These are phyloP conservation scores for Vinca minor DNA, from an alignment of 257 asterid species.

Conservation along the genomic window DNA sequence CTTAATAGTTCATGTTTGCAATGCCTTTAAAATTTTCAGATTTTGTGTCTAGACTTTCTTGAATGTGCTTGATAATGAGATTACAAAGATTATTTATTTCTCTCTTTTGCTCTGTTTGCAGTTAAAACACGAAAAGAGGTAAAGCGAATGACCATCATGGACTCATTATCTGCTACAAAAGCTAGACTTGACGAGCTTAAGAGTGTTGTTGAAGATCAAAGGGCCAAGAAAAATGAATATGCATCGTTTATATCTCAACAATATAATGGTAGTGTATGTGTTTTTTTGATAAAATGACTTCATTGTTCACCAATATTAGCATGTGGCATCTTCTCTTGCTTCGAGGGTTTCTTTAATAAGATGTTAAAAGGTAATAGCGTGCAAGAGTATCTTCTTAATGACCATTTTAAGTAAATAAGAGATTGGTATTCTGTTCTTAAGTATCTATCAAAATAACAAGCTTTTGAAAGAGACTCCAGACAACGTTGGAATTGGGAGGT, in stretches of 20 bases:
- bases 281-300: constrained; percentile 11
- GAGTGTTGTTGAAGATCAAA: constrained; percentile 51
- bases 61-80: not conserved
- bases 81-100: not conserved
- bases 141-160: constrained; percentile 47
- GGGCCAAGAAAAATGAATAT: constrained; percentile 60
- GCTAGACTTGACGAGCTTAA: constrained; percentile 57
- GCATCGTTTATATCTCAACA: constrained; percentile 70
- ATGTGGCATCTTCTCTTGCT: not conserved
- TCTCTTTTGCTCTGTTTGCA: constrained; percentile 11
- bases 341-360: not conserved
- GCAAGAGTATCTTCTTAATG: not conserved
- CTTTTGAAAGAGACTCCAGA: not conserved
- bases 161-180: constrained; percentile 49
- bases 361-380: not conserved
- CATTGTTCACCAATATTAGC: constrained; percentile 6
- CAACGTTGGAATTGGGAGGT: not conserved
- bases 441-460: not conserved
- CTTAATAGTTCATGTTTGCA: not conserved
- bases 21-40: not conserved
- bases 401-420: not conserved
- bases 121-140: constrained; percentile 47
- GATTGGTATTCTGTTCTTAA: not conserved
- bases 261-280: constrained; percentile 51
- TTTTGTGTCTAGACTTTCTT: not conserved